Percentiles rank a stretch among this genome's conserved stretches.
These are phyloP conservation scores for Pythium aquatile DNA, from an alignment of 352 stramenopile genomes.

Conservation along the genomic window DNA sequence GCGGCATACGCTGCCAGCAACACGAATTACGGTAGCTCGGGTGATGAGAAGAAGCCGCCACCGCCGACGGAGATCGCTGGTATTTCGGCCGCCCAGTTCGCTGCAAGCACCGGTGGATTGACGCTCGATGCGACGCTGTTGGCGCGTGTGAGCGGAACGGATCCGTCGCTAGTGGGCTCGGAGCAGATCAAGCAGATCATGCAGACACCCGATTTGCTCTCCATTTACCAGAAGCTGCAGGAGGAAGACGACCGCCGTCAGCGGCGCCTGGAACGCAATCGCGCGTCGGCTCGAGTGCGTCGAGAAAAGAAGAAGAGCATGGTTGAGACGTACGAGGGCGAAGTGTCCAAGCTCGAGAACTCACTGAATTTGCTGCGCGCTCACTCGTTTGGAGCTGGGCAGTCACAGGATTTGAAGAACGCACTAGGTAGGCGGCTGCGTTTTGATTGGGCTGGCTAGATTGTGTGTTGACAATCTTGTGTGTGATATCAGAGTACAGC, in stretches of 20 bases:
- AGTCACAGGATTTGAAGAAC: constrained; percentile 61
- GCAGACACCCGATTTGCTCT: constrained; percentile 74
- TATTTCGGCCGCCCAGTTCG: constrained; percentile 81
- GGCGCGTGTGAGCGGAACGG: constrained; percentile 75
- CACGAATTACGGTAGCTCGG: constrained; percentile 26
- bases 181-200: constrained; percentile 90
- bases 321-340: constrained; percentile 83
- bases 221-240: constrained; percentile 88
- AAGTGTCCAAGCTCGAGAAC: constrained; percentile 87
- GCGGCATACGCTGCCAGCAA: constrained; percentile 20
- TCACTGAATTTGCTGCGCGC: constrained; percentile 75
- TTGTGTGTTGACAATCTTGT: too few species aligned
- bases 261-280: constrained; percentile 73
- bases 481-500: constrained; percentile 50
- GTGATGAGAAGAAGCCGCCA: constrained; percentile 38
- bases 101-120: constrained; percentile 72
- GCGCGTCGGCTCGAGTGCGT: constrained; percentile 73
- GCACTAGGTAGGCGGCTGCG: constrained; percentile 53
- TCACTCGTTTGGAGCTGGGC: constrained; percentile 71
- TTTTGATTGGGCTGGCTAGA: neutral
- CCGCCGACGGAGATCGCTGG: constrained; percentile 40
- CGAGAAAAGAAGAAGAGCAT: constrained; percentile 88
- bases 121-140: constrained; percentile 79
- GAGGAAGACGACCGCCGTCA: constrained; percentile 83
- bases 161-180: constrained; percentile 71